phyloP scores from a whole-genome alignment of 31 red algal genomes.

The Asparagopsis taxiformis region DNA sequence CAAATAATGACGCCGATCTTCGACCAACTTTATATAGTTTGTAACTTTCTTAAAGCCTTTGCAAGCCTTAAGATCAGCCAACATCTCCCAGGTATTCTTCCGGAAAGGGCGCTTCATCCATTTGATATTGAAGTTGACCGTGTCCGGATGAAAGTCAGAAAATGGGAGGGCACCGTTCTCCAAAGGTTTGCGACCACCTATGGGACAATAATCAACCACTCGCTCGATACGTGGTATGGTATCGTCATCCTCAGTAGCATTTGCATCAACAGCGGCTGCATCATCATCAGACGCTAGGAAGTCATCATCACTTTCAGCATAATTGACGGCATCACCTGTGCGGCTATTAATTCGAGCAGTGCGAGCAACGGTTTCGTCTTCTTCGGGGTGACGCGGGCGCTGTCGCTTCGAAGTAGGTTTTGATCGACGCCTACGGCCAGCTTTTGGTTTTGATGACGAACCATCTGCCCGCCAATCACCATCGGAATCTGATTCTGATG shows the following conservation, averaged over 20 bases:
- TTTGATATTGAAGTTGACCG: constrained; percentile 86
- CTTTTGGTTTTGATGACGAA: constrained; percentile 14
- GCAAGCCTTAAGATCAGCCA: constrained; percentile 37
- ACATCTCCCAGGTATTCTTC: constrained; percentile 74
- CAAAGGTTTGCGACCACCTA: constrained; percentile 4
- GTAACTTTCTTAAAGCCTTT: constrained; percentile 82
- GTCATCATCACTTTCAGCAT: constrained; percentile 69
- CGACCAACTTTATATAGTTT: constrained; percentile 78
- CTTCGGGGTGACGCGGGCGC: constrained; percentile 21
- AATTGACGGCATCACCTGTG: constrained; percentile 59
- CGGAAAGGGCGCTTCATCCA: constrained; percentile 69
- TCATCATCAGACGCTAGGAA: constrained; percentile 52
- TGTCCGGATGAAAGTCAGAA: constrained; percentile 64
- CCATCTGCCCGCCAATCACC: constrained; percentile 61
- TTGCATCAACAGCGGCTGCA: constrained; percentile 7
- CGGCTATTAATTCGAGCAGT: constrained; percentile 46
- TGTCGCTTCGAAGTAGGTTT: constrained; percentile 34
- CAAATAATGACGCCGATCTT: constrained; percentile 32
- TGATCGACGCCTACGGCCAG: constrained; percentile 3
- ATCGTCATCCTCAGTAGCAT: constrained; percentile 28
- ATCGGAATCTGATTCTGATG: constrained; percentile 61
- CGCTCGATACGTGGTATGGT: constrained; percentile 36
- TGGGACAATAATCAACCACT: constrained; percentile 59
- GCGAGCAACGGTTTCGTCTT: constrained; percentile 42
- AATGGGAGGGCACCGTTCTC: constrained; percentile 18